Evolutionary conservation across 257 asterid species (phyloP).

Genomic region (Lithospermum erythrorhizon): DNA sequence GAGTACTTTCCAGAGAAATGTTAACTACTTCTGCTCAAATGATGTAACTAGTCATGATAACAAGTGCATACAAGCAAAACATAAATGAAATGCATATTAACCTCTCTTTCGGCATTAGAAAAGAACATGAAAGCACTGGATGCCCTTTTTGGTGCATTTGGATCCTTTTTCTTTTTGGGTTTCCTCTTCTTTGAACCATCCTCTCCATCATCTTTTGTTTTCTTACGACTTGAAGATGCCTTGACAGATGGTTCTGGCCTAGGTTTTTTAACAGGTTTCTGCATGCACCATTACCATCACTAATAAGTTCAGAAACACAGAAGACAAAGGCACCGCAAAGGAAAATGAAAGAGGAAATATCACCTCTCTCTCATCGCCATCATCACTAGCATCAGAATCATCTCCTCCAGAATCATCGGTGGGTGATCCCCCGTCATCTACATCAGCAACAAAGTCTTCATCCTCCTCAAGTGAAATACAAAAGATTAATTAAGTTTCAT

Average conservation of each 20-base stretch:
- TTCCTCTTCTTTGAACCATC: conserved; percentile 67
- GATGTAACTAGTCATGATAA: background rate
- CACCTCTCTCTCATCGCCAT: conserved; percentile 61
- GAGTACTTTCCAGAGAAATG: background rate
- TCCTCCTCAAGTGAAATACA: conserved; percentile 30
- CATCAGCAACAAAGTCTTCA: conserved; percentile 64
- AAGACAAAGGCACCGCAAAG: background rate
- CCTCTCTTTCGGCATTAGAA: conserved; percentile 83
- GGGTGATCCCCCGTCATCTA: conserved; percentile 88
- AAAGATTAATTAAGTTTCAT: background rate
- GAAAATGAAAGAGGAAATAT: conserved; percentile 3
- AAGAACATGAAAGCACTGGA: conserved; percentile 80
- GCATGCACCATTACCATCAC: conserved; percentile 15
- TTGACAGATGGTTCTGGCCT: conserved; percentile 56
- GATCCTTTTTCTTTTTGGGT: conserved; percentile 82
- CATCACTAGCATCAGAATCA: conserved; percentile 62
- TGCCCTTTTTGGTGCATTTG: conserved; percentile 90
- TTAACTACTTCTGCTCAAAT: background rate
- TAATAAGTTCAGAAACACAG: conserved; percentile 11
- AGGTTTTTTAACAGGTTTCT: conserved; percentile 45
- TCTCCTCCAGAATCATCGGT: conserved; percentile 91
- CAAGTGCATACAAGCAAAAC: background rate
- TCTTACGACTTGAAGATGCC: conserved; percentile 53
- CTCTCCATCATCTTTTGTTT: conserved; percentile 50
- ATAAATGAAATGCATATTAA: conserved; percentile 12